Percentiles rank a stretch among this genome's conserved stretches.
Evolutionary conservation across 441 rosid genomes (phyloP).

Genomic region (Melastoma candidum): DNA sequence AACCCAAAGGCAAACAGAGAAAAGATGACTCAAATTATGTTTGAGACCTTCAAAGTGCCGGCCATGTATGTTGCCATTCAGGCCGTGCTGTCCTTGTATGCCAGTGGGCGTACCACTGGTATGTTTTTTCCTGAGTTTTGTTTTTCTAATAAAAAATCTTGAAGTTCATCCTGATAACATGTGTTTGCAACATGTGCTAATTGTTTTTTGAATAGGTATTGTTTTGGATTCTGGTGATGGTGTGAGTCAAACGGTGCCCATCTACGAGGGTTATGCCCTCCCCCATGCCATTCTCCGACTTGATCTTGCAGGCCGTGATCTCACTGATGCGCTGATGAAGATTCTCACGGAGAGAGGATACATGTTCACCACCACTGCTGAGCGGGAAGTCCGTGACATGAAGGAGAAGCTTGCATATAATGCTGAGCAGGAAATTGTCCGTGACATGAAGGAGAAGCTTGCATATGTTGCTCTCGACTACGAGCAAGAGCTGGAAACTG

Average conservation of each 20-base stretch:
- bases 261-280: slow-evolving; percentile 65
- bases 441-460: slow-evolving; percentile 74
- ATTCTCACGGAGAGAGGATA: slow-evolving; percentile 70
- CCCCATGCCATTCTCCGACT: slow-evolving; percentile 70
- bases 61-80: slow-evolving; percentile 38
- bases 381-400: slow-evolving; percentile 84
- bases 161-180: not conserved
- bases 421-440: slow-evolving; percentile 82
- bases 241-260: slow-evolving; percentile 74
- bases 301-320: slow-evolving; percentile 69
- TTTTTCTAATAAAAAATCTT: not conserved
- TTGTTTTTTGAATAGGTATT: slow-evolving; percentile 16
- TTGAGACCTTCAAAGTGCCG: slow-evolving; percentile 46
- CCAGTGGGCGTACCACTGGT: slow-evolving; percentile 69
- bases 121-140: not conserved
- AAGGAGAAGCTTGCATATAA: slow-evolving; percentile 64
- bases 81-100: slow-evolving; percentile 50
- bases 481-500: slow-evolving; percentile 59
- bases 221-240: slow-evolving; percentile 84
- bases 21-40: slow-evolving; percentile 33
- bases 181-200: not conserved
- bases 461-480: slow-evolving; percentile 69
- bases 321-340: slow-evolving; percentile 61
- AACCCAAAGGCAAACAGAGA: slow-evolving; percentile 33
- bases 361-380: slow-evolving; percentile 75